Evolutionary conservation across 2,329 filamentous ascomycete species (phyloP).

Genomic region (Sclerotinia trifoliorum): DNA sequence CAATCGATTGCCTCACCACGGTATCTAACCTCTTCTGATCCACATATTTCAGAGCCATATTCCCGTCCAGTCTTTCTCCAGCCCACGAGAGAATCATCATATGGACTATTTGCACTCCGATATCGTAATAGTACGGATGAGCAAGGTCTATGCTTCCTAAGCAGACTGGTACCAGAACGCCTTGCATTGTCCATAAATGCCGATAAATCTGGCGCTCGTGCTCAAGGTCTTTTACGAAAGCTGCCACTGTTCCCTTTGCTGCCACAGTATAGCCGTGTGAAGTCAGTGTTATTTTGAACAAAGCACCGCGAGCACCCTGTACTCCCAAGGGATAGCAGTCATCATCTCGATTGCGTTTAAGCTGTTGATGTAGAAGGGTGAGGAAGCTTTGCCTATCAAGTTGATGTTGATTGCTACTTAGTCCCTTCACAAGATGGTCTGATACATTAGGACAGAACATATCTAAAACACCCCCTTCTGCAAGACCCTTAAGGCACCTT

Average conservation of each 20-base stretch:
- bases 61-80: neutral
- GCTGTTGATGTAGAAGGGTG: neutral
- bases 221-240: constrained; percentile 40
- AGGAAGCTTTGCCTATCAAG: neutral
- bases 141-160: neutral
- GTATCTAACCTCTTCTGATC: neutral
- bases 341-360: neutral
- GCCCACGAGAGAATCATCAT: constrained; percentile 3
- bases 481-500: neutral
- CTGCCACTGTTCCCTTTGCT: constrained; percentile 37
- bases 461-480: neutral
- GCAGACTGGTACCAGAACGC: neutral
- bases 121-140: constrained; percentile 2
- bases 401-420: neutral
- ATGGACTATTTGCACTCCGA: neutral
- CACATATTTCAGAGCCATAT: neutral
- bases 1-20: neutral
- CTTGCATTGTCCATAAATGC: constrained; percentile 34
- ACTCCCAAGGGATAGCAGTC: neutral
- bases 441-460: neutral
- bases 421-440: neutral
- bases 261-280: neutral
- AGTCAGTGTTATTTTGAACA: neutral
- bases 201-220: constrained; percentile 42
- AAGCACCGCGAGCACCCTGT: neutral